Conservation (phyloP, 805 yeast genomes). For the Ogataea zsoltii region DNA sequence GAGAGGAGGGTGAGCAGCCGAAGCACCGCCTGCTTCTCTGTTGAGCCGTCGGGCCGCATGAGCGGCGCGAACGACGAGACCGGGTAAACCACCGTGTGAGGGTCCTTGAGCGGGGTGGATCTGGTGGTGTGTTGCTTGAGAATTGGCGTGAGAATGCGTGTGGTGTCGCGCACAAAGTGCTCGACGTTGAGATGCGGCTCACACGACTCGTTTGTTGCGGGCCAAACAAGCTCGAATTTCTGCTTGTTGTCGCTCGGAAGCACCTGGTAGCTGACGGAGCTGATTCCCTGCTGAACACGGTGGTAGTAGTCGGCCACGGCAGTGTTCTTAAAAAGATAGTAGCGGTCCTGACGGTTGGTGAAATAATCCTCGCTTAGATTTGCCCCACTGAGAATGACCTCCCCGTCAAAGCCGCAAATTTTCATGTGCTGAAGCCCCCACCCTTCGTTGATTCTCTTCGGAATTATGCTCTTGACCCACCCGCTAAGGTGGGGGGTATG, state of each 20-base stretch:
- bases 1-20: constrained; percentile 59
- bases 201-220: constrained; percentile 58
- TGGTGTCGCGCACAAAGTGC: constrained; percentile 56
- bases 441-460: constrained; percentile 87
- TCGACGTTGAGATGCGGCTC: constrained; percentile 63
- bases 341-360: constrained; percentile 92
- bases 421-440: constrained; percentile 97
- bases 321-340: constrained; percentile 65
- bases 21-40: constrained; percentile 75
- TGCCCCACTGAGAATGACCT: constrained; percentile 86
- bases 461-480: constrained; percentile 61
- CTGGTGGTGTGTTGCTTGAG: constrained; percentile 43
- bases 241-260: constrained; percentile 40
- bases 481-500: constrained; percentile 87
- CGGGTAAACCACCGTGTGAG: constrained; percentile 77
- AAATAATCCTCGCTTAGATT: constrained; percentile 90
- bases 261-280: constrained; percentile 70
- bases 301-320: constrained; percentile 71
- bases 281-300: constrained; percentile 64
- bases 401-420: constrained; percentile 91
- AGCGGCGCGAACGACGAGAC: constrained; percentile 90
- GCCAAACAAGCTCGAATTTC: constrained; percentile 72
- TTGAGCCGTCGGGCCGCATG: constrained; percentile 64
- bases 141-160: constrained; percentile 57
- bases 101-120: constrained; percentile 19